phyloP scores from a whole-genome alignment of 805 yeast genomes.

The Blastobotrys muscicola region DNA sequence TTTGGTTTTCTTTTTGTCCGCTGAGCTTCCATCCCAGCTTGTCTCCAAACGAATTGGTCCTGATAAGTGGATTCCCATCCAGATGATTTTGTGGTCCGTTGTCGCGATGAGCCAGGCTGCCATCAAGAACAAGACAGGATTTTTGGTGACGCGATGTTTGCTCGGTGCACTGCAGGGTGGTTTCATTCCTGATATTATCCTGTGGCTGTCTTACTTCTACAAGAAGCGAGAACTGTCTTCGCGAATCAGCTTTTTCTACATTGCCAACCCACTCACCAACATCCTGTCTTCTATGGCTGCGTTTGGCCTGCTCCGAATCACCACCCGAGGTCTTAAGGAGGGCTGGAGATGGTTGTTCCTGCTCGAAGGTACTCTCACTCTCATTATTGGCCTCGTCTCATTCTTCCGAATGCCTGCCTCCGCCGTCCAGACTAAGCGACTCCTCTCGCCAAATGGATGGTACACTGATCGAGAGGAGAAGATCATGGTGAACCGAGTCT shows the following conservation, averaged over 20 bases:
- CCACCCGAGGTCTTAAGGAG: slow-evolving; percentile 33
- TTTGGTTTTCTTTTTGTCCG: slow-evolving; percentile 40
- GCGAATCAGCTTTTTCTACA: slow-evolving; percentile 48
- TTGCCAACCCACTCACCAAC: slow-evolving; percentile 38
- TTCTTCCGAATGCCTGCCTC: slow-evolving; percentile 44
- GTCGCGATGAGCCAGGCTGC: slow-evolving; percentile 45
- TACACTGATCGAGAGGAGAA: slow-evolving; percentile 45
- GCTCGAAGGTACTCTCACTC: slow-evolving; percentile 48
- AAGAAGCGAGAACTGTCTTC: slow-evolving; percentile 45
- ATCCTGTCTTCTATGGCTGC: slow-evolving; percentile 39
- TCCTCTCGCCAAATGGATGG: slow-evolving; percentile 42
- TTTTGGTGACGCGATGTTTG: slow-evolving; percentile 40
- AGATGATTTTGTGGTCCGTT: slow-evolving; percentile 44
- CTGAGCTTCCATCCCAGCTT: slow-evolving; percentile 60
- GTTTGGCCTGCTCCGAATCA: slow-evolving; percentile 42
- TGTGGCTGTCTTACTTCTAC: slow-evolving; percentile 57
- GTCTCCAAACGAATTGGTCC: slow-evolving; percentile 56
- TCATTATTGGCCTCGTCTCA: slow-evolving; percentile 38
- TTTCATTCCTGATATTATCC: slow-evolving; percentile 47
- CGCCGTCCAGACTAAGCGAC: slow-evolving; percentile 38
- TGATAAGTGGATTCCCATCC: slow-evolving; percentile 52
- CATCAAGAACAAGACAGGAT: slow-evolving; percentile 34
- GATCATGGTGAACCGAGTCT: slow-evolving; percentile 46
- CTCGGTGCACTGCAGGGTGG: slow-evolving; percentile 55
- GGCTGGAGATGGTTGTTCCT: slow-evolving; percentile 61